Evolutionary conservation across 179 eudicot genomes (phyloP), one percentile per base, ranked within the genome.

Genomic region (Silene noctiflora): DNA sequence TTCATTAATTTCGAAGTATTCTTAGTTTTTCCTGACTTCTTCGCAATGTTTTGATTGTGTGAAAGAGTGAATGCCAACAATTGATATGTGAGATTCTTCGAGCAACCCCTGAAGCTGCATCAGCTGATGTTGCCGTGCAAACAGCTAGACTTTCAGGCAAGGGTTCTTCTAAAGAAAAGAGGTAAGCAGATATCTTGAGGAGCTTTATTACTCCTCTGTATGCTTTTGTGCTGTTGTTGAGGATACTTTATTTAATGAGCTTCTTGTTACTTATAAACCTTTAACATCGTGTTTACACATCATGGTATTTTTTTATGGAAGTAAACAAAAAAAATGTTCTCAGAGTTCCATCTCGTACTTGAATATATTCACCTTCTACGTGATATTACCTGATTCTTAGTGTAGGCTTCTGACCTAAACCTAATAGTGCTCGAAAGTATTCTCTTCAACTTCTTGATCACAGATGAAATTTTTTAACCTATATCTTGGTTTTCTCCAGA

Each of bases 51-150:
- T n/a, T 61, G 60, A 60, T 65, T 78, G 72, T 67, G 55, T 77
- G 53, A 71, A 81, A 93, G 99, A 95, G 99, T 81, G 99, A 95
- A 85, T 95, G 99, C 85, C 99, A 95, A 85, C 99, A 95, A 83
- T 89, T 95, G 33, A 91, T 95, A 83, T 95, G 99, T 79, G 99
- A 95, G 83, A 89, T 95, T 80, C 86, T 95, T 75, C 93, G 99
- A 76, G 99, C 97, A 67, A 95, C 99, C 81, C 99, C 99, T 80
- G 96, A 95, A 81, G 99, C 99, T 79, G 91, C 99, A 27, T 87
- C 99, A 69, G 93, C 99, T 55, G 99, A 95, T 89, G 94, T 94
- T 76, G 89, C 92, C 77, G 99, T 87, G 55, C 99, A 95, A 86
- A 92, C 97, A 64, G 99, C 99, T 81, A 89, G 96, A 84, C 95